Conservation (phyloP, 371 early-diverging fungal species). For the Furculomyces boomerangus region DNA sequence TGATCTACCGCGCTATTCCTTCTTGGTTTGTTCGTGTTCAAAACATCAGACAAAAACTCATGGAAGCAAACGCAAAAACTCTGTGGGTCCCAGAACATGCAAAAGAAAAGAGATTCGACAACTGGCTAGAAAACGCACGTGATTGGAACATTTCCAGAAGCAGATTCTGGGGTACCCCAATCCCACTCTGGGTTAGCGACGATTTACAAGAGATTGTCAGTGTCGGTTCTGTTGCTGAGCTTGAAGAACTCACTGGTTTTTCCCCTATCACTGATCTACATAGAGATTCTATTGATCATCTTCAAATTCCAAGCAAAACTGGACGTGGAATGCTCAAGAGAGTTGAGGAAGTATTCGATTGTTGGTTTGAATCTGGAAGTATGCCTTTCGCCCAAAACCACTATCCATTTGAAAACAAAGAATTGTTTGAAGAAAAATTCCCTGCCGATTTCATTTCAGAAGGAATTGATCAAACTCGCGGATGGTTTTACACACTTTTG, state of each 20-base stretch:
- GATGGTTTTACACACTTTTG: slow-evolving; percentile 99
- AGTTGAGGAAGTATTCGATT: slow-evolving; percentile 99
- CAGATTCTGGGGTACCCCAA: slow-evolving; percentile 99
- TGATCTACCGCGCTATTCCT: slow-evolving; percentile 97
- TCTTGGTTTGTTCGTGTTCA: slow-evolving; percentile 98
- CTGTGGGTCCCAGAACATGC: slow-evolving; percentile 98
- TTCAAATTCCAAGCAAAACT: slow-evolving; percentile 88
- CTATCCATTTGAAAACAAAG: slow-evolving; percentile 96
- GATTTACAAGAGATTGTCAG: slow-evolving; percentile 89
- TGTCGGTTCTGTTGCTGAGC: slow-evolving; percentile 90
- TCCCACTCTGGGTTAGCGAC: slow-evolving; percentile 96
- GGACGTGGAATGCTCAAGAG: slow-evolving; percentile 85
- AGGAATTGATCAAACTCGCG: slow-evolving; percentile 99
- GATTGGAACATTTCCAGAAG: slow-evolving; percentile 99
- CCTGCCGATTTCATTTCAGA: slow-evolving; percentile 99
- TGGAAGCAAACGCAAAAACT: slow-evolving; percentile 79
- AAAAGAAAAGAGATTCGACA: slow-evolving; percentile 95
- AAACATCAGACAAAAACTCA: slow-evolving; percentile 66
- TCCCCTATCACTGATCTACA: slow-evolving; percentile 92
- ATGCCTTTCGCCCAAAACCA: slow-evolving; percentile 99
- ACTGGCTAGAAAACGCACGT: slow-evolving; percentile 97
- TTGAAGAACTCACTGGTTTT: slow-evolving; percentile 80
- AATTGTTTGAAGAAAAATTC: slow-evolving; percentile 71
- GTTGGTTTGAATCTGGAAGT: slow-evolving; percentile 97
- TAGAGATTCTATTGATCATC: slow-evolving; percentile 93